Base-by-base conservation (phyloP, 1,139 yeast genomes). In the Geotrichum cucujoidarum region DNA sequence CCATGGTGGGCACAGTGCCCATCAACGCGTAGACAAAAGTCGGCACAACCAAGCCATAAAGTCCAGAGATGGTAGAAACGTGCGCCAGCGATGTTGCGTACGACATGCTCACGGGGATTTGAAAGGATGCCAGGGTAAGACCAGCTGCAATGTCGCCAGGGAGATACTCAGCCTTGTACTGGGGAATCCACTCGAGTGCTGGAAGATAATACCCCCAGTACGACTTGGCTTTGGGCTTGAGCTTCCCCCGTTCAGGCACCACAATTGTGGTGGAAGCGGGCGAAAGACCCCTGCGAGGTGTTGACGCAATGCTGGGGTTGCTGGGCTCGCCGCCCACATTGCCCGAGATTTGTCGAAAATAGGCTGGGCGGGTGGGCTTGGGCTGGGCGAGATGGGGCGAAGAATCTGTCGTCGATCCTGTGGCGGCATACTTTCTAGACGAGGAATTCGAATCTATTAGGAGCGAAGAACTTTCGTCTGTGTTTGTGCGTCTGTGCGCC, bases 1-100 rank as follows among this genome's bases (percentile, higher is more conserved):
- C 84, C 95, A 92, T 86, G 60, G 85, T 95, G 0, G 97, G 97
- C 1, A 89, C 96, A 21, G 95, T 82, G 0, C 98, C 97, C 61
- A 90, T 76, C 1, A 90, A 56, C 46, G 87, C 74, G 62, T 92
- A 92, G 3, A 92, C 74, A 43, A 90, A 69, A 0, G 97, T 97
- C 0, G 95, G 82, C 3, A 90, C 70, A 0, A 89, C 90, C 48
- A 90, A 71, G 0, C 95, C 90, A 55, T 81, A 77, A 10, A 92
- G 72, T 0, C 97, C 98, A 53, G 89, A 83, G 1, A 84, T 69
- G 0, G 95, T 88, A 2, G 96, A 95, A 1, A 89, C 94, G 61
- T 85, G 89, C 1, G 97, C 97, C 50, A 92, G 73, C 0, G 95
- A 82, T 0, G 90, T 82, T 3, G 97, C 95, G 61, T 87, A 90